A percentile compares a stretch with the other conserved stretches of the same genome.
Conservation (phyloP, 441 rosid species). For the Kokia cookei region DNA sequence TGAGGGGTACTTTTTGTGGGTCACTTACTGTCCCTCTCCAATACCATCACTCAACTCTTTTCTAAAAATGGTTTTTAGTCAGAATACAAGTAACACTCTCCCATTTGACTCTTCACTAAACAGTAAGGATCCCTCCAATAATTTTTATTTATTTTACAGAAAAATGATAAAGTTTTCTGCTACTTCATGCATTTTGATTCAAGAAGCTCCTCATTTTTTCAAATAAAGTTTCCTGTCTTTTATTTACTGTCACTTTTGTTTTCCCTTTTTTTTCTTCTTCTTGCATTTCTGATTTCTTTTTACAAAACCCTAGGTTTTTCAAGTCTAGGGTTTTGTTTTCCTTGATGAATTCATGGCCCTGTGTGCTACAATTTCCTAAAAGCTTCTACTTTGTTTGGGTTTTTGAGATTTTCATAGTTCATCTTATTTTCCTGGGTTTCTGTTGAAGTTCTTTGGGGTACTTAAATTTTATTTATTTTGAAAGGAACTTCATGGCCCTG, state of each 20-base stretch:
- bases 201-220: slow-evolving; percentile 29
- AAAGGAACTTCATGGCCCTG: no score
- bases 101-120: not conserved
- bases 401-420: slow-evolving; percentile 1
- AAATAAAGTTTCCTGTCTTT: slow-evolving; percentile 22
- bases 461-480: not conserved
- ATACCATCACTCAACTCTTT: slow-evolving; percentile 10
- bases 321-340: slow-evolving; percentile 46
- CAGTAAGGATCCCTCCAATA: not conserved
- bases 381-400: slow-evolving; percentile 5
- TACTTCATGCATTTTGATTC: slow-evolving; percentile 30
- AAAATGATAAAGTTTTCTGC: slow-evolving; percentile 14
- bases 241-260: slow-evolving; percentile 9
- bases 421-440: not conserved
- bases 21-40: slow-evolving; percentile 13
- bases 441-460: no score
- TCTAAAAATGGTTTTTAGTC: not conserved
- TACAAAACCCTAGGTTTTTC: slow-evolving; percentile 54
- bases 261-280: slow-evolving; percentile 18
- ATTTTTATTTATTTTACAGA: not conserved
- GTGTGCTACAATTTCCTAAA: not conserved
- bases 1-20: slow-evolving; percentile 22
- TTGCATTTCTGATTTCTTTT: slow-evolving; percentile 35
- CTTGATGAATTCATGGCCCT: not conserved
- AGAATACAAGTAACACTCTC: not conserved